These are phyloP conservation scores for Pelargonium cotyledonis DNA, from an alignment of 441 rosid genomes.

Conservation along the genomic window DNA sequence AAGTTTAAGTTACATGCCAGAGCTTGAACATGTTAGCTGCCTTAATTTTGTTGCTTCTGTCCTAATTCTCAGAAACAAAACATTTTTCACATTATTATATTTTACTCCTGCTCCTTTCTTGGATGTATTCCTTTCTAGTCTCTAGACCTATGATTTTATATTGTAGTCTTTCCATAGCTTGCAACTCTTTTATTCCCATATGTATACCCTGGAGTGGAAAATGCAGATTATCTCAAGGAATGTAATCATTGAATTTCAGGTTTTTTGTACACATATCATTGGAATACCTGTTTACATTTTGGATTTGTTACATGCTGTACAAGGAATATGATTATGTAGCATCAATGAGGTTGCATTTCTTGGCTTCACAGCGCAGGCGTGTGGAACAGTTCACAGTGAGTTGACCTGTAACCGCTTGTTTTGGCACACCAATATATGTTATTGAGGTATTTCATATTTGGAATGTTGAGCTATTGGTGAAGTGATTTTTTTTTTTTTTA, in stretches of 20 bases:
- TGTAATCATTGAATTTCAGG: constrained; percentile 40
- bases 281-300: constrained; percentile 72
- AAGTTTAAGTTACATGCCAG: neutral
- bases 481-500: constrained; percentile 19
- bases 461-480: neutral
- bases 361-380: constrained; percentile 71
- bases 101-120: no score
- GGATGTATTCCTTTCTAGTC: no score
- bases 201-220: neutral
- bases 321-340: constrained; percentile 76
- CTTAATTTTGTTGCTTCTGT: neutral
- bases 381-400: constrained; percentile 96
- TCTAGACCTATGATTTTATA: no score
- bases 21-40: neutral
- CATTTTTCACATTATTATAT: no score
- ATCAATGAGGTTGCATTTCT: constrained; percentile 69
- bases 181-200: neutral
- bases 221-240: constrained; percentile 11
- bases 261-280: constrained; percentile 87
- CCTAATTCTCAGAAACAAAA: neutral
- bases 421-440: neutral
- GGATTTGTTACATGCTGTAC: constrained; percentile 90
- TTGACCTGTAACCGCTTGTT: constrained; percentile 5
- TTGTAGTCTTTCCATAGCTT: neutral
- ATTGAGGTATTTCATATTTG: neutral